Evolutionary conservation across 192 early-diverging fungal species (phyloP), one percentile per base, ranked within the genome.

Genomic region (Thamnidium elegans): DNA sequence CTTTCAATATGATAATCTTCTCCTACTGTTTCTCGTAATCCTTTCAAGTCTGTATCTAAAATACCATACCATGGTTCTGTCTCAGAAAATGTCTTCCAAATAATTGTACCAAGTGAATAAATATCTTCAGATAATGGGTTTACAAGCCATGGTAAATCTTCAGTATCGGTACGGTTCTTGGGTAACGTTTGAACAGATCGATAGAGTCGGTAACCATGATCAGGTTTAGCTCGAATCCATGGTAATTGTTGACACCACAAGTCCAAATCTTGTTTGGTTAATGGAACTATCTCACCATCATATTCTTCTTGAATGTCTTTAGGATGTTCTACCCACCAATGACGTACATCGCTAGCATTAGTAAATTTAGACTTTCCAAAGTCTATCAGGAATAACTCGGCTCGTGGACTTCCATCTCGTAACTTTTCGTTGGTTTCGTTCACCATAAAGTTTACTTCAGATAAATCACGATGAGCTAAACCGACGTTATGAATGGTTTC

Each of bases 381-480:
- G 62, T 86, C 84, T 60, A 86, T 86, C 52, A 86, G 62, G 31
- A 75, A 79, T 14, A 86, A 46, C 39, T 73, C 45, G 0, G 81
- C 81, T 32, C 62, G 62, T 3, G 47, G 42, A 26, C 72, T 77
- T n/a, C 78, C 78, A 63, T 86, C 82, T 31, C 68, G 48, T 1
- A 86, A 61, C 19, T 73, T 58, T 5, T 76, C 55, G 0, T 56
- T 46, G 13, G 64, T 68, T 55, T 80, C 79, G 43, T 77, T 70
- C 31, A 86, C 82, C 82, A 86, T 86, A 61, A 82, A 81, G 30
- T 84, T 86, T 13, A 86, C 82, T 54, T 86, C 83, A n/a, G 77
- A 79, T 14, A 86, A 45, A 62, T 86, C 83, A 30, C 84, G 72
- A 67, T 86, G 84, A 0, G 84, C 82, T 8, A 86, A 61, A 4